Base-by-base conservation (phyloP, 139 green algal species). In the Spirogloea muscicola region DNA sequence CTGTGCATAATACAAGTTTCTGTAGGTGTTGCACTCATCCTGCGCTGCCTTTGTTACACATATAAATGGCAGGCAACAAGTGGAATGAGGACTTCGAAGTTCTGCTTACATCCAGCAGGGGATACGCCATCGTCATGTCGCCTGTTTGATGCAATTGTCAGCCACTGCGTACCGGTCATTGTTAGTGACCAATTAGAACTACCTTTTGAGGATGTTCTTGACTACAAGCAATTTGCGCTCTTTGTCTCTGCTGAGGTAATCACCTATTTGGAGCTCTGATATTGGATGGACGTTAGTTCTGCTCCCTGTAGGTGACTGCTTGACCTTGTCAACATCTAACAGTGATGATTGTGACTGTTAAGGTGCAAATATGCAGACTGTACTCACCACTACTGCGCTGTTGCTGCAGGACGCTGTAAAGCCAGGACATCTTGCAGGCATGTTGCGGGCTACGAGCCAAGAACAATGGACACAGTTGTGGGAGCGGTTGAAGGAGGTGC, bases 51-150 rank as follows among this genome's bases (percentile, higher is more conserved):
- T n/a, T n/a, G n/a, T n/a, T n/a, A n/a, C n/a, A n/a, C n/a, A n/a
- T n/a, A n/a, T n/a, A n/a, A n/a, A n/a, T n/a, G n/a, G n/a, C n/a
- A n/a, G 58, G 68, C 68, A 33, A 27, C 68, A 9, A 10, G 68
- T 31, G 68, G 68, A 3, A 71, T 76, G 51, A 13, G 51, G 18
- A 76, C 16, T 0, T 69, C 68, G 31, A 49, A 51, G 33, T 76
- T 76, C 34, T 76, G 68, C 29, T 31, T 76, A 18, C 60, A 76
- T 18, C 55, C 48, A 1, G 68, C 65, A 76, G 68, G 68, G 4
- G 68, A 76, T 43, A 76, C 68, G 25, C 51, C 68, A n/a, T 76
- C 68, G 1, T 69, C 68, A 25, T 76, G 68, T 25, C 68, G 68
- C 33, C 49, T 76, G 29, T 76, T 76, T 29, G 68, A 76, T 43